These are phyloP conservation scores for Lumnitzera racemosa DNA, from an alignment of 345 rosid genomes.

Conservation along the genomic window DNA sequence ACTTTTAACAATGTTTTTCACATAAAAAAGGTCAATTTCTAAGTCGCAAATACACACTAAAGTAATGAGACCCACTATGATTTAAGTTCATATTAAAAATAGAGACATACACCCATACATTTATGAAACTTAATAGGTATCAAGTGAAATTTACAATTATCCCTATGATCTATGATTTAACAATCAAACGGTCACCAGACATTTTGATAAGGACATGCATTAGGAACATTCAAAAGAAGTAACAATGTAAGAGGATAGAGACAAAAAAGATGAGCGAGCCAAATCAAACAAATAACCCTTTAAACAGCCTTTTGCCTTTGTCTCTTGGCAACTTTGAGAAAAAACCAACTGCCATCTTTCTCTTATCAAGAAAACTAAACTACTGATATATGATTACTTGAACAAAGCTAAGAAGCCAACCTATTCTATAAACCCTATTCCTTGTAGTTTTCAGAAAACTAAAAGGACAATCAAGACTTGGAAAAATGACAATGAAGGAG, in stretches of 20 bases:
- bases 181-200: slow-evolving; percentile 13
- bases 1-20: no score
- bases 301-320: slow-evolving; percentile 11
- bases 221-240: neutral
- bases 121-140: no score
- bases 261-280: slow-evolving; percentile 9
- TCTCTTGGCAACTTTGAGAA: slow-evolving; percentile 7
- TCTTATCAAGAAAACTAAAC: slow-evolving; percentile 6
- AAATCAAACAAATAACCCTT: slow-evolving; percentile 14
- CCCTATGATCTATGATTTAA: slow-evolving; percentile 9
- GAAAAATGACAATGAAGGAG: slow-evolving; percentile 6
- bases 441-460: neutral
- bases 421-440: no score
- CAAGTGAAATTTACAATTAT: no score
- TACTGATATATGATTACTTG: neutral
- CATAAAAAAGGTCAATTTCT: neutral
- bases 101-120: no score
- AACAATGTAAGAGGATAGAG: slow-evolving; percentile 3
- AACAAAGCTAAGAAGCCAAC: no score
- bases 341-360: slow-evolving; percentile 16
- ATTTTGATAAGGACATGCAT: neutral
- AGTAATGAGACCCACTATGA: no score
- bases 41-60: no score
- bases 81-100: no score
- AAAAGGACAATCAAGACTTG: neutral